phyloP scores from a whole-genome alignment of 2,329 filamentous ascomycete genomes.

The Epichloe bromicola region DNA sequence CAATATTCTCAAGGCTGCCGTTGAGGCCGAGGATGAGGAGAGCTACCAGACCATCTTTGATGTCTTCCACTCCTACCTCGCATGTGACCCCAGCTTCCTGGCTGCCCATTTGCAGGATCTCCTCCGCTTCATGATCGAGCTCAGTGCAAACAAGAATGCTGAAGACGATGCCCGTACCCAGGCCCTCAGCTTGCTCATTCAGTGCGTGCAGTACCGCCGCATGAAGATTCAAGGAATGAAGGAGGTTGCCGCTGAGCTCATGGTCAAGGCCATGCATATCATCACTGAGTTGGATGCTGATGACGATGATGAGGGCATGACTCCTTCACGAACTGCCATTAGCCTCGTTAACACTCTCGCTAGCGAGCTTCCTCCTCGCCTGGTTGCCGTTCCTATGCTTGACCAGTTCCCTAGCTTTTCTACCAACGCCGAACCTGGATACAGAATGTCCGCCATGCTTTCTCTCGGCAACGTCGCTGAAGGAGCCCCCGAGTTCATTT shows the following conservation, averaged over 20 bases:
- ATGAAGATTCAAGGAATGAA: constrained; percentile 89
- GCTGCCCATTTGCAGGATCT: constrained; percentile 80
- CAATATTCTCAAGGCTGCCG: constrained; percentile 70
- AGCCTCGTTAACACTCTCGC: constrained; percentile 82
- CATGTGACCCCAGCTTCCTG: constrained; percentile 75
- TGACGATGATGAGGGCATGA: constrained; percentile 62
- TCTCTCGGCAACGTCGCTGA: constrained; percentile 90
- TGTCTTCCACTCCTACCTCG: constrained; percentile 89
- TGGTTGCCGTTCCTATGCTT: constrained; percentile 85
- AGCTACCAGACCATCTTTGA: constrained; percentile 85
- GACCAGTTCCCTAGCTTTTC: constrained; percentile 77
- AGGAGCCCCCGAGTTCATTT: constrained; percentile 93
- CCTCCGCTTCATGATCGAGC: constrained; percentile 84
- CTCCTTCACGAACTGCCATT: constrained; percentile 72
- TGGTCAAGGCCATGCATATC: constrained; percentile 76
- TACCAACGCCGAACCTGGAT: constrained; percentile 57
- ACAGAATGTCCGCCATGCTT: constrained; percentile 81
- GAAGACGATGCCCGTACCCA: constrained; percentile 82
- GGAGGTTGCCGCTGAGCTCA: constrained; percentile 72
- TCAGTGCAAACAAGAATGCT: constrained; percentile 61
- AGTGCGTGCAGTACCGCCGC: constrained; percentile 81
- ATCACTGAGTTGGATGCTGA: constrained; percentile 77
- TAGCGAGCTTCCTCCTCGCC: constrained; percentile 77
- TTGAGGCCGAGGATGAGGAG: constrained; percentile 72
- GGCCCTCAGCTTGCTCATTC: constrained; percentile 86